Evolutionary conservation across 495 filamentous ascomycete species (phyloP).

Genomic region (Trichocladium uniseriatum): DNA sequence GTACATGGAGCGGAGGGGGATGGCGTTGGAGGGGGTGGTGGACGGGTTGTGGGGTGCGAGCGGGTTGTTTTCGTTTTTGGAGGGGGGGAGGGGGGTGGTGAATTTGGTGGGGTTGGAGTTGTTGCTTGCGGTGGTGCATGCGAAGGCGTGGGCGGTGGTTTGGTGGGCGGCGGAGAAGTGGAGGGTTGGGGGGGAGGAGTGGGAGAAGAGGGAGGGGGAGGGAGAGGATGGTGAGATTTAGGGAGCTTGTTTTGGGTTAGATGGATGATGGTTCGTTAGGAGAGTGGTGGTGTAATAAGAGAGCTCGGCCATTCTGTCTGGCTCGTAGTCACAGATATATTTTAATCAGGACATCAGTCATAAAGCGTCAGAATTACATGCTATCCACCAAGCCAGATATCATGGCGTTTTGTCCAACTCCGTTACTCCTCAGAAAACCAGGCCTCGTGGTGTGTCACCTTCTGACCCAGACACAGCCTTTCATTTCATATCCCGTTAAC

Average conservation of each 20-base stretch:
- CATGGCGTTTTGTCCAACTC: no score
- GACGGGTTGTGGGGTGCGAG: constrained; percentile 1
- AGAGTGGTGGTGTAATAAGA: no score
- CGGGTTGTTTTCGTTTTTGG: constrained; percentile 12
- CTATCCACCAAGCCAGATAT: no score
- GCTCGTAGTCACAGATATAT: no score
- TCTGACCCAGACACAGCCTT: no score
- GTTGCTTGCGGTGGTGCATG: constrained; percentile 22
- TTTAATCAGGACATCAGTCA: background rate
- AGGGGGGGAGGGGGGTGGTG: constrained; percentile 12
- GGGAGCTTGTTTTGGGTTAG: no score
- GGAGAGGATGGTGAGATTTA: no score
- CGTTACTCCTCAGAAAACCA: no score
- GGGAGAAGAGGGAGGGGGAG: constrained; percentile 19
- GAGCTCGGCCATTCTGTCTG: no score
- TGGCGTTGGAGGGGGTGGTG: constrained; percentile 5
- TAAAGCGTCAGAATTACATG: background rate
- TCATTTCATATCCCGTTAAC: no score
- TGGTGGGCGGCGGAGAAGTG: constrained; percentile 22
- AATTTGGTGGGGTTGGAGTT: constrained; percentile 31
- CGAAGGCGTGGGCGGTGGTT: constrained; percentile 26
- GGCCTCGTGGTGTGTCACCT: no score
- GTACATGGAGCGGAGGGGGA: constrained; percentile 11
- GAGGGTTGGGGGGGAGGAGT: constrained; percentile 30
- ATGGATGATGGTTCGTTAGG: background rate